Evolutionary conservation across 1,139 yeast genomes (phyloP).

Genomic region (Schwanniomyces etchellsii): DNA sequence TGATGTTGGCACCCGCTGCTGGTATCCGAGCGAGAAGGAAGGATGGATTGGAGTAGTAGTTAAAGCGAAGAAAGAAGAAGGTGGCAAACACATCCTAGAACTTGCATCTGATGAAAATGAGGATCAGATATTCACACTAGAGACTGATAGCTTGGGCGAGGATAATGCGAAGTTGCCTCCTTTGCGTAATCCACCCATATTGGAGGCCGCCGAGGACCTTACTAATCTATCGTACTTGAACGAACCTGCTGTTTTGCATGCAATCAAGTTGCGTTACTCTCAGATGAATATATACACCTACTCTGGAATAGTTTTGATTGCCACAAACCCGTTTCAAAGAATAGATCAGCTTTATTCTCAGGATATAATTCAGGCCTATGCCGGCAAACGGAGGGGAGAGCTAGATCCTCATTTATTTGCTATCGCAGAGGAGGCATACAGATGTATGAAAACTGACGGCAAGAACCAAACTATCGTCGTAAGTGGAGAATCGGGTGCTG

Average conservation of each 20-base stretch:
- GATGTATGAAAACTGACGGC: conserved; percentile 83
- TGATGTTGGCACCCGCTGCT: conserved; percentile 56
- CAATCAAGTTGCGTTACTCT: conserved; percentile 83
- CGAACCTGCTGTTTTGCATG: conserved; percentile 95
- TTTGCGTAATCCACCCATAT: conserved; percentile 86
- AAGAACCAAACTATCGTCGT: conserved; percentile 94
- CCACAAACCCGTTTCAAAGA: conserved; percentile 91
- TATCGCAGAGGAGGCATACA: conserved; percentile 96
- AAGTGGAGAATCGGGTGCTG: conserved; percentile 98
- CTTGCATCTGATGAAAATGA: conserved; percentile 60
- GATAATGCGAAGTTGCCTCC: conserved; percentile 63
- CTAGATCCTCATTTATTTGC: conserved; percentile 96
- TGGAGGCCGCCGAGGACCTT: conserved; percentile 92
- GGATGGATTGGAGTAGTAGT: conserved; percentile 95
- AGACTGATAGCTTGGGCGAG: conserved; percentile 44
- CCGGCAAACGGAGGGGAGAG: conserved; percentile 89
- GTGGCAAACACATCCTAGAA: conserved; percentile 53
- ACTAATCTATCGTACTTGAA: conserved; percentile 88
- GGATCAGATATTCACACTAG: conserved; percentile 43
- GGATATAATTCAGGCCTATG: conserved; percentile 89
- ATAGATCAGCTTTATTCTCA: conserved; percentile 88
- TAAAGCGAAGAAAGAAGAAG: conserved; percentile 42
- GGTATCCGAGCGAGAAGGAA: conserved; percentile 84
- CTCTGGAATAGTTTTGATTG: conserved; percentile 94
- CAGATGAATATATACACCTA: conserved; percentile 91